Conservation (phyloP, 164 flowering plant genomes). For the Nelumbo lutea region DNA sequence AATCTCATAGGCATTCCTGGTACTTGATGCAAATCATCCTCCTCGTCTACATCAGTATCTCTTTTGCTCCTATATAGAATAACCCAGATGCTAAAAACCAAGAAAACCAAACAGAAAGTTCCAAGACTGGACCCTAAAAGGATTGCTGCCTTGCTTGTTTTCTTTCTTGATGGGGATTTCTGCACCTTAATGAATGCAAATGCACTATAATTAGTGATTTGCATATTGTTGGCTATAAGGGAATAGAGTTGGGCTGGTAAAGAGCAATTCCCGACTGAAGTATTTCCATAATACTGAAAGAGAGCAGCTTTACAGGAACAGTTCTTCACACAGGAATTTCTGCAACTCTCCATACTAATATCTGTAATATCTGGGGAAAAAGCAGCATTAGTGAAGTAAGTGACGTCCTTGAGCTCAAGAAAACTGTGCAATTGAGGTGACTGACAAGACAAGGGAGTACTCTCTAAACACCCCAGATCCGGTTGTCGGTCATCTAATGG, state of each 20-base stretch:
- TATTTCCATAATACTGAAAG: constrained; percentile 10
- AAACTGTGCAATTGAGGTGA: too few relatives aligned
- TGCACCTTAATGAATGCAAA: constrained; percentile 14
- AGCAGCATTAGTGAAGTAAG: too few relatives aligned
- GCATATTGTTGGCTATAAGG: constrained; percentile 1
- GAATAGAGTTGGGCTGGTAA: constrained; percentile 20
- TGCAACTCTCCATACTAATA: too few relatives aligned
- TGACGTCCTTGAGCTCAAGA: too few relatives aligned
- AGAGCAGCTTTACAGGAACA: constrained; percentile 13
- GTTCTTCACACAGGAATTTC: constrained; percentile 8
- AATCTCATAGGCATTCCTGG: not conserved
- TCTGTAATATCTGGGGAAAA: too few relatives aligned
- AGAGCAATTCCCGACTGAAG: constrained; percentile 15
- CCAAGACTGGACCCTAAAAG: not conserved
- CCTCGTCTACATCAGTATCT: not conserved
- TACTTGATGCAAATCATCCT: not conserved
- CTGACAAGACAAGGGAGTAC: too few relatives aligned
- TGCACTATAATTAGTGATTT: not conserved
- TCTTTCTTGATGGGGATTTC: not conserved
- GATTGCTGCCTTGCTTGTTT: not conserved
- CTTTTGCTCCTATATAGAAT: not conserved
- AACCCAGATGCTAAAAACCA: not conserved
- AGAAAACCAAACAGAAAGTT: too few relatives aligned
- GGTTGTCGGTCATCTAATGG: too few relatives aligned
- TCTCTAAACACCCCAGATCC: too few relatives aligned